A percentile compares a stretch with the other conserved stretches of the same genome.
These are phyloP conservation scores for Thalassia testudinum DNA, from an alignment of 116 monocot species.

Conservation along the genomic window DNA sequence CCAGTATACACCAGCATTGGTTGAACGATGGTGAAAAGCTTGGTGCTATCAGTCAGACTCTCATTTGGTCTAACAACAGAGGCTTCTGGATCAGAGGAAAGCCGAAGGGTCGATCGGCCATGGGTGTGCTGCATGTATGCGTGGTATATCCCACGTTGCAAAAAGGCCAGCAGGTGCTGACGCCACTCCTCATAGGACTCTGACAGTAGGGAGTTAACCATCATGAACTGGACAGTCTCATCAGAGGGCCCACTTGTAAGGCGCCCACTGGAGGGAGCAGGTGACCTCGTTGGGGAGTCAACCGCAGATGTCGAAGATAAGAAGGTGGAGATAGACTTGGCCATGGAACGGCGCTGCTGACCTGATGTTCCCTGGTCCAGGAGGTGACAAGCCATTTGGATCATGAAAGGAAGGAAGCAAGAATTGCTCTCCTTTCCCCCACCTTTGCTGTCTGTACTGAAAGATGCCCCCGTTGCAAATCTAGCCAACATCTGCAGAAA, in stretches of 20 bases:
- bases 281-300: constrained; percentile 16
- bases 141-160: constrained; percentile 79
- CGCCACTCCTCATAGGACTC: constrained; percentile 81
- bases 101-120: constrained; percentile 34
- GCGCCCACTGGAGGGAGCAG: constrained; percentile 15
- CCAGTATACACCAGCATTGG: constrained; percentile 92
- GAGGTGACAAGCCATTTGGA: constrained; percentile 86
- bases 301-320: constrained; percentile 20
- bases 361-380: constrained; percentile 58
- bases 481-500: constrained; percentile 77
- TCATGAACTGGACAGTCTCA: constrained; percentile 96
- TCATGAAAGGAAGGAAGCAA: constrained; percentile 78
- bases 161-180: constrained; percentile 49
- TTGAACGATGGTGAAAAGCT: constrained; percentile 43
- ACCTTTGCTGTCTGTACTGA: constrained; percentile 72
- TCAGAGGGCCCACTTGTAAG: constrained; percentile 22
- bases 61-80: constrained; percentile 6
- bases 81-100: constrained; percentile 20
- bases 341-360: constrained; percentile 45
- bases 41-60: constrained; percentile 16
- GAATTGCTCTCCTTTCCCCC: constrained; percentile 92
- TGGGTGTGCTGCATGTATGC: constrained; percentile 82
- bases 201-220: constrained; percentile 83
- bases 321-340: constrained; percentile 44
- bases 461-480: constrained; percentile 83